Conservation (phyloP, 2,329 filamentous ascomycete species). For the Ceratocystis smalleyi region DNA sequence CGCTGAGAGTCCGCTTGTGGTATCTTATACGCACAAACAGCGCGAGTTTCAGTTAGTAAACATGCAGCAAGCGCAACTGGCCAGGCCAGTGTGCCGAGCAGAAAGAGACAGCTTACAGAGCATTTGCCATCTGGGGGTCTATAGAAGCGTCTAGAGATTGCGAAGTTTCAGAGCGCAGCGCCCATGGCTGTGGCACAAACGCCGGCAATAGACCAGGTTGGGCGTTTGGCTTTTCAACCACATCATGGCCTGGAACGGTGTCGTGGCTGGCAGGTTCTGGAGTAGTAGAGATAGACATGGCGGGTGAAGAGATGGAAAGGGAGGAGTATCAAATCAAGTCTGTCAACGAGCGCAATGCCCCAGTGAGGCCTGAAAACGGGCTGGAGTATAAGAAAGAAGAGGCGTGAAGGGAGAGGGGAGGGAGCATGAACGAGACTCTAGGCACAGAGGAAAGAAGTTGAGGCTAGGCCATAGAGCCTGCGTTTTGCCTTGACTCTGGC, state of each 20-base stretch:
- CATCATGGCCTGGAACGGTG: not conserved
- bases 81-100: not conserved
- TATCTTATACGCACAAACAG: constrained; percentile 9
- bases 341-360: not conserved
- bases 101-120: constrained; percentile 7
- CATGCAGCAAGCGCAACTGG: not conserved
- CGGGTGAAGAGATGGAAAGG: too few relatives aligned
- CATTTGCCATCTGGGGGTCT: not conserved
- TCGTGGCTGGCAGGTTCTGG: not conserved
- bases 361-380: not conserved
- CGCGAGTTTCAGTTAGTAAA: not conserved
- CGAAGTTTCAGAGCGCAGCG: constrained; percentile 9
- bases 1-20: constrained; percentile 15
- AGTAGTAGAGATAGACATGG: not conserved
- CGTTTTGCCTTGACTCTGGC: not conserved
- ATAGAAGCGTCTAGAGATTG: not conserved
- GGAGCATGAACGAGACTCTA: not conserved
- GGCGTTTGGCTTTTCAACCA: not conserved
- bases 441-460: not conserved
- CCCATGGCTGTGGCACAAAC: constrained; percentile 6
- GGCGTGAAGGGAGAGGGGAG: too few relatives aligned
- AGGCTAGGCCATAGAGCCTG: not conserved
- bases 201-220: constrained; percentile 8
- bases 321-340: not conserved
- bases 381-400: not conserved